Evolutionary conservation across 129 eudicot species (phyloP).

Genomic region (Sambucus nigra): DNA sequence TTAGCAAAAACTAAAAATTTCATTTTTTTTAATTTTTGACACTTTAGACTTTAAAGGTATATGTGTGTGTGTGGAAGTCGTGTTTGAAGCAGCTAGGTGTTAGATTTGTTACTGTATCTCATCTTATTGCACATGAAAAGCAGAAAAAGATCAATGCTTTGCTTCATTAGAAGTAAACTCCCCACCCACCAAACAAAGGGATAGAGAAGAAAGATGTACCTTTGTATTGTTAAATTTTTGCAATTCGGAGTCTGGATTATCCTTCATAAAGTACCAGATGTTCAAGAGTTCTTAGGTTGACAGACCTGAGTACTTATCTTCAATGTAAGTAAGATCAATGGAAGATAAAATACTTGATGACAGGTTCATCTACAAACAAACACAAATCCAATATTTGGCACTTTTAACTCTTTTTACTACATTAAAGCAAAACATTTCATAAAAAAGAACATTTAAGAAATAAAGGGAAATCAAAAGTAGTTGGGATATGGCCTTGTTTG

Average conservation of each 20-base stretch:
- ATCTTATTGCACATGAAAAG: no score
- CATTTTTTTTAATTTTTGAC: no score
- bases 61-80: no score
- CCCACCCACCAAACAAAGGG: no score
- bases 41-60: no score
- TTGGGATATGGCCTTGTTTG: no score
- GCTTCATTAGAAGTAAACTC: no score
- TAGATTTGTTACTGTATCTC: no score
- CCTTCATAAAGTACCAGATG: slow-evolving; percentile 60
- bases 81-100: no score
- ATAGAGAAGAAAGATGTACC: slow-evolving; percentile 26
- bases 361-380: slow-evolving; percentile 40
- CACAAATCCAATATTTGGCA: neutral
- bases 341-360: slow-evolving; percentile 44
- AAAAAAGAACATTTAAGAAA: neutral
- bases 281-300: slow-evolving; percentile 69
- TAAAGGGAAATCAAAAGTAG: no score
- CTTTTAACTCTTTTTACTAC: neutral
- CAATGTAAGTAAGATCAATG: slow-evolving; percentile 59
- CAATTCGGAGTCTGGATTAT: slow-evolving; percentile 15
- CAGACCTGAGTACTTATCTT: slow-evolving; percentile 86
- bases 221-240: slow-evolving; percentile 35
- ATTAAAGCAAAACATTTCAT: neutral
- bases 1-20: no score
- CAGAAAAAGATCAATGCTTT: no score